phyloP scores from a whole-genome alignment of 495 filamentous ascomycete genomes.

The Talaromyces adpressus region DNA sequence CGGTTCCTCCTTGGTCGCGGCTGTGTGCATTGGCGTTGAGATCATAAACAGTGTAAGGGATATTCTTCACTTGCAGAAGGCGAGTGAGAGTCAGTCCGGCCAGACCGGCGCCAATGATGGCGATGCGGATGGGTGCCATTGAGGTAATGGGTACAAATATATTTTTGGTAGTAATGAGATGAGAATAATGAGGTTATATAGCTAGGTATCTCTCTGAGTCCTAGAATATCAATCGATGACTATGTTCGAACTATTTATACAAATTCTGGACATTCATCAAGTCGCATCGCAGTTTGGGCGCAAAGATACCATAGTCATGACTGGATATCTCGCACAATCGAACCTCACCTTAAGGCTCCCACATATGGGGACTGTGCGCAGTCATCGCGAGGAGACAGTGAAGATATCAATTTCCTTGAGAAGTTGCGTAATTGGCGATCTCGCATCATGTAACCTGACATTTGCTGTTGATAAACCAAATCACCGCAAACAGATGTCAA shows the following conservation, averaged over 20 bases:
- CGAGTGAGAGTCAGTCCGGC: constrained; percentile 49
- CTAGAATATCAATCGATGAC: neutral
- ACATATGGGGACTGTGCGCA: neutral
- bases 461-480: neutral
- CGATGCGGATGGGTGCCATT: constrained; percentile 13
- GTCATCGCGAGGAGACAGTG: neutral
- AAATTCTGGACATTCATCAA: neutral
- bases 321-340: neutral
- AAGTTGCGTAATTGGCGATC: neutral
- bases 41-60: constrained; percentile 47
- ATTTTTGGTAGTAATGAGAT: neutral
- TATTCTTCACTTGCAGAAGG: constrained; percentile 40
- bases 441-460: constrained; percentile 2
- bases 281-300: neutral
- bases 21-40: constrained; percentile 24
- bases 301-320: neutral
- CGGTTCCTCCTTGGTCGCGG: constrained; percentile 40
- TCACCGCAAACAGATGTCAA: neutral
- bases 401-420: neutral
- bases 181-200: too few relatives aligned
- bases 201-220: too few relatives aligned
- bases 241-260: neutral
- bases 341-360: neutral
- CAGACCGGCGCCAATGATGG: constrained; percentile 53
- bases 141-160: neutral